phyloP scores from a whole-genome alignment of 73 alveolate species.

The Paramecium caudatum region DNA sequence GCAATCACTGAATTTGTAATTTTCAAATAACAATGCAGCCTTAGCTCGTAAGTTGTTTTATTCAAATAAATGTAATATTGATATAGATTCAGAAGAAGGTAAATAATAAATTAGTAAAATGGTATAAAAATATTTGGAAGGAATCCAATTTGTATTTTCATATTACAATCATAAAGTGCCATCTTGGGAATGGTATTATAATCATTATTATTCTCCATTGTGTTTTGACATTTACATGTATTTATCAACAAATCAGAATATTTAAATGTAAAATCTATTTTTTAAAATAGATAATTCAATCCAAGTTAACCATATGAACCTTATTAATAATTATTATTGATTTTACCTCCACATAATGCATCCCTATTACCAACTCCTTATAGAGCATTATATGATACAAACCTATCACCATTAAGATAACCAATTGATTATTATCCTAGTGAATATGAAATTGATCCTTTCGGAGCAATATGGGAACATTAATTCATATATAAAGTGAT shows the following conservation, averaged over 20 bases:
- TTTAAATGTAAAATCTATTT: conserved; percentile 56
- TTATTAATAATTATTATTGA: conserved; percentile 88
- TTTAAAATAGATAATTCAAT: conserved; percentile 76
- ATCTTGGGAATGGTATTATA: conserved; percentile 77
- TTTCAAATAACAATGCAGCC: not conserved
- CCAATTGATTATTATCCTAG: conserved; percentile 71
- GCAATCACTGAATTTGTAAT: conserved; percentile 1
- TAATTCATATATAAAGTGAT: conserved; percentile 68
- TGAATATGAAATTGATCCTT: conserved; percentile 74
- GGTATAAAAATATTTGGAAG: conserved; percentile 90
- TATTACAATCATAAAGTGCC: conserved; percentile 89
- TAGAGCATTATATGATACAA: conserved; percentile 56
- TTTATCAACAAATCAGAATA: not conserved
- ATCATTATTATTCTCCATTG: conserved; percentile 71
- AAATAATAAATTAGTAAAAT: conserved; percentile 84
- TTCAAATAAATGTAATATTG: conserved; percentile 81
- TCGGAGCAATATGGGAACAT: conserved; percentile 74
- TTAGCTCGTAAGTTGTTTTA: not conserved
- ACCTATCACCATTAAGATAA: conserved; percentile 60
- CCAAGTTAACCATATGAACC: conserved; percentile 89
- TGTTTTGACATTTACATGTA: conserved; percentile 55
- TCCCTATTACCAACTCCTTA: conserved; percentile 59
- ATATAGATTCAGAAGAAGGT: conserved; percentile 83
- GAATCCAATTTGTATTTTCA: conserved; percentile 95
- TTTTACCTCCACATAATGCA: conserved; percentile 90